Percentiles rank a stretch among this genome's conserved stretches.
phyloP scores from a whole-genome alignment of 2,329 filamentous ascomycete species.

The Fusarium kyushuense region DNA sequence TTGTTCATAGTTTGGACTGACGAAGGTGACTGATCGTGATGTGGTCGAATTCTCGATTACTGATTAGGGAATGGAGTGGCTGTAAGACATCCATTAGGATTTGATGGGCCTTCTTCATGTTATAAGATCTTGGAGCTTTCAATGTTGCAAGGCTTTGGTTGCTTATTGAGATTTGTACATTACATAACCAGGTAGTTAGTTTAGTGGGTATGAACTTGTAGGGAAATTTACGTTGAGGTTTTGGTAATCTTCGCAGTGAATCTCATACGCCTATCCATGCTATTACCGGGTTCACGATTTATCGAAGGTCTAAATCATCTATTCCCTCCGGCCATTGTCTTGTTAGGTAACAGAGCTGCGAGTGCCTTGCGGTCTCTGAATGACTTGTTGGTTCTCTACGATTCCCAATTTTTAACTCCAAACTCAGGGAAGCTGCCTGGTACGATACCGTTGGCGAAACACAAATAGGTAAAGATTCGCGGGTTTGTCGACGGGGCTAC shows the following conservation, averaged over 20 bases:
- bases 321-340: background rate
- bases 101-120: background rate
- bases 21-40: background rate
- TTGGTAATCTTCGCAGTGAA: background rate
- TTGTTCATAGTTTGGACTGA: constrained; percentile 6
- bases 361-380: background rate
- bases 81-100: background rate
- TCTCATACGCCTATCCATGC: background rate
- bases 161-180: no score
- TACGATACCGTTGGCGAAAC: background rate
- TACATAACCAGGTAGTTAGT: no score
- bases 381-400: background rate
- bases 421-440: background rate
- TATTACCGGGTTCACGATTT: constrained; percentile 10
- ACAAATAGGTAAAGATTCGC: constrained; percentile 28
- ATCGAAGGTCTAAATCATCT: background rate
- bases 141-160: no score
- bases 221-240: background rate
- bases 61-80: constrained; percentile 16
- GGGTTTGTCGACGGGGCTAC: background rate
- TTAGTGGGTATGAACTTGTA: background rate
- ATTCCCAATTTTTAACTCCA: background rate
- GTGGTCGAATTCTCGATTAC: background rate
- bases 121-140: background rate
- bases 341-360: background rate